phyloP scores from a whole-genome alignment of 2,329 filamentous ascomycete species.

The Claviceps sp. region DNA sequence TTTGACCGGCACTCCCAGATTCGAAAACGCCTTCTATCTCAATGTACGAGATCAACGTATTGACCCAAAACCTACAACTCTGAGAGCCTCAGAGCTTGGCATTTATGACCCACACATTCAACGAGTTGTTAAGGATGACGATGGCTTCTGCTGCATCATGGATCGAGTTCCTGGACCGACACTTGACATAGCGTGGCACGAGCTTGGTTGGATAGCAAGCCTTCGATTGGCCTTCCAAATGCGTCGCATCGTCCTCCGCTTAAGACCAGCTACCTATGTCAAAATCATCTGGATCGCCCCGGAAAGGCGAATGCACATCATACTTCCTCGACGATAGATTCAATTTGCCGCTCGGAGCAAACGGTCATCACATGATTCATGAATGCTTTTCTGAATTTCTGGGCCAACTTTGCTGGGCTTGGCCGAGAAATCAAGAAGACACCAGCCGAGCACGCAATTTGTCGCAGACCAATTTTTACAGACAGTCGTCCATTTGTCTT shows the following conservation, averaged over 20 bases:
- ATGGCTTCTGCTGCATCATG: neutral
- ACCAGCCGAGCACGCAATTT: too few relatives aligned
- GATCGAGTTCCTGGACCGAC: neutral
- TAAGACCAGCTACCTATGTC: neutral
- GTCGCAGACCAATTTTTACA: too few relatives aligned
- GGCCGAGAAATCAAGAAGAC: too few relatives aligned
- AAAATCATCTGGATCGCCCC: neutral
- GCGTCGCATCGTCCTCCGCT: neutral
- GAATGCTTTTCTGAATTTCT: too few relatives aligned
- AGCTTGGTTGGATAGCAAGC: neutral
- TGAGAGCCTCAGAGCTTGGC: neutral
- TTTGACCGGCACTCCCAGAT: too few relatives aligned
- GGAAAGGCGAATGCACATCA: neutral
- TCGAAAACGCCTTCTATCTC: too few relatives aligned
- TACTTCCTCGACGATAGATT: neutral
- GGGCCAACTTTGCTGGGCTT: too few relatives aligned
- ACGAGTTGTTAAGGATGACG: neutral
- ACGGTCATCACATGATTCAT: too few relatives aligned
- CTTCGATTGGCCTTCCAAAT: neutral
- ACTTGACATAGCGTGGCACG: neutral
- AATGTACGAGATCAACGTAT: too few relatives aligned
- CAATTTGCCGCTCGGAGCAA: too few relatives aligned
- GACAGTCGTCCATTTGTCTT: too few relatives aligned
- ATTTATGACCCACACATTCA: neutral
- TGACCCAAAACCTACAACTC: too few relatives aligned